These are phyloP conservation scores for Didymosphaeria variabile DNA, from an alignment of 2,329 filamentous ascomycete genomes.

Conservation along the genomic window DNA sequence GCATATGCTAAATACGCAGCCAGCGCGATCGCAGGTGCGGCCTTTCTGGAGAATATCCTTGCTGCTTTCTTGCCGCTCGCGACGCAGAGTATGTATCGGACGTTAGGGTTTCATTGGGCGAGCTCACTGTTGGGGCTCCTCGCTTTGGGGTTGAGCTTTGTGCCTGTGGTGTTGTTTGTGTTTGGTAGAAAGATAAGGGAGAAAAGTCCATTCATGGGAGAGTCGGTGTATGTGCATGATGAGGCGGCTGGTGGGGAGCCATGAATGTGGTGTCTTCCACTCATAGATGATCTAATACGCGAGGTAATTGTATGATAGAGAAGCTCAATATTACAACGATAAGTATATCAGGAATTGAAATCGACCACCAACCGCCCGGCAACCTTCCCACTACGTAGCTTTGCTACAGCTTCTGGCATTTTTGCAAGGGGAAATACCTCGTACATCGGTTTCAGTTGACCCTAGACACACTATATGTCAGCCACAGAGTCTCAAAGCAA, in stretches of 20 bases:
- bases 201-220: conserved; percentile 51
- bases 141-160: conserved; percentile 54
- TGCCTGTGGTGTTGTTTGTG: conserved; percentile 56
- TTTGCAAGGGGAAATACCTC: conserved; percentile 56
- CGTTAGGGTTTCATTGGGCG: conserved; percentile 60
- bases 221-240: conserved; percentile 33
- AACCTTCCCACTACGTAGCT: conserved; percentile 57
- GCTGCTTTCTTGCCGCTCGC: conserved; percentile 60
- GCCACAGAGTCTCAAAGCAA: no score
- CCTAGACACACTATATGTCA: conserved; percentile 17
- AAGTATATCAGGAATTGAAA: conserved; percentile 49
- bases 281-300: background rate
- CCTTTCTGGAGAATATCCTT: conserved; percentile 59
- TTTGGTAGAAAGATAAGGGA: conserved; percentile 54
- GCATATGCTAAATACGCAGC: conserved; percentile 61
- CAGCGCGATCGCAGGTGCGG: conserved; percentile 59
- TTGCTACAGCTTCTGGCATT: conserved; percentile 59
- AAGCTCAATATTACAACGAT: background rate
- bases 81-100: conserved; percentile 58
- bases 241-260: background rate
- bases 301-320: background rate
- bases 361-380: conserved; percentile 61
- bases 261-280: background rate
- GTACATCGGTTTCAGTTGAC: conserved; percentile 57
- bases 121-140: conserved; percentile 58